Percentiles rank a stretch among this genome's conserved stretches.
Evolutionary conservation across 108 stramenopile genomes (phyloP).

Genomic region (Cyclotella distinguenda): DNA sequence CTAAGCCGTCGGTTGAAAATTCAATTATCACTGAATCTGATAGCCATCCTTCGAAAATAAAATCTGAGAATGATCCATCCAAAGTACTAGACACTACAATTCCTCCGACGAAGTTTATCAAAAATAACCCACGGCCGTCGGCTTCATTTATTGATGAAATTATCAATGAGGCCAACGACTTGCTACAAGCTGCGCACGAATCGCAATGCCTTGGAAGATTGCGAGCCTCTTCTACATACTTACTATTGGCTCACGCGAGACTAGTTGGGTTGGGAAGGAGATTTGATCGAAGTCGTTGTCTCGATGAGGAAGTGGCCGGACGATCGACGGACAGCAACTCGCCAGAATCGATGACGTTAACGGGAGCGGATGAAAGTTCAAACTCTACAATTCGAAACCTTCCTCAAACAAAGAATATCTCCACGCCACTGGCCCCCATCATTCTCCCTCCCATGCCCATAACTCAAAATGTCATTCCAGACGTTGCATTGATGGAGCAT

Average conservation of each 20-base stretch:
- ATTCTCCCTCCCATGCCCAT: conserved; percentile 15
- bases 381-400: neutral
- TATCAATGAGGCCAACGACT: conserved; percentile 71
- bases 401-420: conserved; percentile 5
- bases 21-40: no score
- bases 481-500: conserved; percentile 76
- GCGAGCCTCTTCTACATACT: conserved; percentile 69
- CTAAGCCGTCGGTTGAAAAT: no score
- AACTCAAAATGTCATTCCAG: conserved; percentile 17
- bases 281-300: conserved; percentile 62
- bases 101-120: no score
- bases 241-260: conserved; percentile 71
- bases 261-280: conserved; percentile 80
- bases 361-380: conserved; percentile 13
- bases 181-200: conserved; percentile 71
- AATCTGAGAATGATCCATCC: no score
- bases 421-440: neutral
- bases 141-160: conserved; percentile 57
- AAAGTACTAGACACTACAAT: no score
- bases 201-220: conserved; percentile 77
- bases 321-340: neutral
- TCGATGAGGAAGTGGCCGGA: conserved; percentile 2
- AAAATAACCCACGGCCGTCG: neutral
- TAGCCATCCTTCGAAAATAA: no score
- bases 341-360: conserved; percentile 17